Evolutionary conservation across 108 stramenopile species (phyloP).

Genomic region (Parmales sp.): DNA sequence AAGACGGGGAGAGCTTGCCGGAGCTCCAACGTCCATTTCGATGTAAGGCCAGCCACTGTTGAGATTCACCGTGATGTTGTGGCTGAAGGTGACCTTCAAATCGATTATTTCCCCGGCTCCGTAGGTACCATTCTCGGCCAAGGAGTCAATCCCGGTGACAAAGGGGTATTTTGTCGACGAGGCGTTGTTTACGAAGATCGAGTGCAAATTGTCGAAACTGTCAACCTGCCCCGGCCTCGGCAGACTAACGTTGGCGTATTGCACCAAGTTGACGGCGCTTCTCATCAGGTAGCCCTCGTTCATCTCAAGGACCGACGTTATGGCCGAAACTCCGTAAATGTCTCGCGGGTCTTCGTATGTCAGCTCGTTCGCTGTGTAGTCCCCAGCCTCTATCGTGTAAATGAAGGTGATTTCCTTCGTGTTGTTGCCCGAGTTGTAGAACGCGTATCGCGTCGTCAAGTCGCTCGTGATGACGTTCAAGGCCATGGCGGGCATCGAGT

Average conservation of each 20-base stretch:
- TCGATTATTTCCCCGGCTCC: conserved; percentile 4
- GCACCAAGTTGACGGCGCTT: not conserved
- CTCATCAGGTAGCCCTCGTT: not conserved
- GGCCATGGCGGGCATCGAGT: not conserved
- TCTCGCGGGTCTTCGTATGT: no score
- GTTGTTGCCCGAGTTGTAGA: not conserved
- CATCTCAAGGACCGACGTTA: not conserved
- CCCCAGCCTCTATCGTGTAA: conserved; percentile 3
- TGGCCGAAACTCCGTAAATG: not conserved
- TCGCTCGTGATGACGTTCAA: not conserved
- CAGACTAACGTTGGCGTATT: not conserved
- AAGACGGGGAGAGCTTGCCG: not conserved
- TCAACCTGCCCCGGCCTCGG: not conserved
- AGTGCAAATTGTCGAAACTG: no score
- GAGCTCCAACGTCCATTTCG: not conserved
- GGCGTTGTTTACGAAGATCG: not conserved
- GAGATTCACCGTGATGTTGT: conserved; percentile 6
- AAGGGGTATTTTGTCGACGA: not conserved
- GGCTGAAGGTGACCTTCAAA: not conserved
- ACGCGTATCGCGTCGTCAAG: not conserved
- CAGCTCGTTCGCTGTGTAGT: not conserved
- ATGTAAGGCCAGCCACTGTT: not conserved
- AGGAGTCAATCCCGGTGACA: not conserved
- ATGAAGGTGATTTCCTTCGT: not conserved
- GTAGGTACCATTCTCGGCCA: not conserved